A percentile compares a stretch with the other conserved stretches of the same genome.
phyloP scores from a whole-genome alignment of 2,329 filamentous ascomycete genomes.

The Aspergillus glaucus region DNA sequence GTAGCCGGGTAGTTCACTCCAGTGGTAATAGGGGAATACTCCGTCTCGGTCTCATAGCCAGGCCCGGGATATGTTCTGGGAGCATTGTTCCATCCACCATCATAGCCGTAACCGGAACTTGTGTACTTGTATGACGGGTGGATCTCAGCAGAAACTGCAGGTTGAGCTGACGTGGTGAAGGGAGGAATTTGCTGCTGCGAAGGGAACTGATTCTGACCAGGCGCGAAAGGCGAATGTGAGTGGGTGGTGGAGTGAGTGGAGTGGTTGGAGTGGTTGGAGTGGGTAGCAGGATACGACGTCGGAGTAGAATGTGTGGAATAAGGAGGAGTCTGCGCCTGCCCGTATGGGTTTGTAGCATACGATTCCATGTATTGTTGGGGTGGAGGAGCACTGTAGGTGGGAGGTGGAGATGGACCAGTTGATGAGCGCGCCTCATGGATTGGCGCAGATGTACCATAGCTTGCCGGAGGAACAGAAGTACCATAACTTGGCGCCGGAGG shows the following conservation, averaged over 20 bases:
- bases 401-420: slow-evolving; percentile 32
- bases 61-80: slow-evolving; percentile 35
- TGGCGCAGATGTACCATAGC: slow-evolving; percentile 27
- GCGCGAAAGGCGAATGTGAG: slow-evolving; percentile 29
- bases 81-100: slow-evolving; percentile 33
- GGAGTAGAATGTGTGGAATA: slow-evolving; percentile 30
- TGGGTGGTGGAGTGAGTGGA: slow-evolving; percentile 22
- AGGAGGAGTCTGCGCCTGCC: slow-evolving; percentile 26
- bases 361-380: slow-evolving; percentile 27
- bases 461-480: slow-evolving; percentile 9
- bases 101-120: slow-evolving; percentile 30
- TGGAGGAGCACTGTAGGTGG: slow-evolving; percentile 30
- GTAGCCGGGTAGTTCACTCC: slow-evolving; percentile 36
- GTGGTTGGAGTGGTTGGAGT: slow-evolving; percentile 28
- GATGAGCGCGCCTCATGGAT: slow-evolving; percentile 35
- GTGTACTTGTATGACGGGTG: slow-evolving; percentile 36
- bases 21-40: slow-evolving; percentile 36
- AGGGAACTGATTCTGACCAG: slow-evolving; percentile 30
- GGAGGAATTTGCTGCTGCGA: slow-evolving; percentile 22
- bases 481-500: background rate
- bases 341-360: slow-evolving; percentile 28
- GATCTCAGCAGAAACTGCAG: slow-evolving; percentile 34
- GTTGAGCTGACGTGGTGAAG: slow-evolving; percentile 29
- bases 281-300: slow-evolving; percentile 22
- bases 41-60: slow-evolving; percentile 36